Conservation (phyloP, 306 rosid species). For the Fragaria vesca region DNA sequence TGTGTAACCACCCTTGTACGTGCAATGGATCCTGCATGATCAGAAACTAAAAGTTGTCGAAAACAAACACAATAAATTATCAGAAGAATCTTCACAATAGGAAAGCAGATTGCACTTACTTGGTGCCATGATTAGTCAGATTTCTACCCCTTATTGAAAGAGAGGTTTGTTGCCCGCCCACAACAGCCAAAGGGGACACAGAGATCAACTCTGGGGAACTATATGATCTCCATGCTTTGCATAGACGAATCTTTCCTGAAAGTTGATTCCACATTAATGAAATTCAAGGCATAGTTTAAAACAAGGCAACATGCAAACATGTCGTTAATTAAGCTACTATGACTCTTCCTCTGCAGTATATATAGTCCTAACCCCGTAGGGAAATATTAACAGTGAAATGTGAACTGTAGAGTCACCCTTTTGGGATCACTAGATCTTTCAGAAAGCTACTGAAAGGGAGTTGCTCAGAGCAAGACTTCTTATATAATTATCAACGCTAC, state of each 20-base stretch:
- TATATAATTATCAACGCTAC: not conserved
- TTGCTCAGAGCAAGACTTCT: not conserved
- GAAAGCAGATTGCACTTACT: slow-evolving; percentile 41
- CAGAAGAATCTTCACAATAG: slow-evolving; percentile 17
- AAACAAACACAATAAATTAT: slow-evolving; percentile 17
- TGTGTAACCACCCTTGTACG: slow-evolving; percentile 58
- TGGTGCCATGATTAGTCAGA: slow-evolving; percentile 70
- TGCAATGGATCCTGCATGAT: slow-evolving; percentile 79
- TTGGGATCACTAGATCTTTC: not conserved
- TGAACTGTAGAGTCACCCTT: not conserved
- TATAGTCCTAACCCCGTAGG: not conserved
- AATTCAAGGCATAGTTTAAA: slow-evolving; percentile 16
- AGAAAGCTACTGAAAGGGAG: not conserved
- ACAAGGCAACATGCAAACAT: not conserved
- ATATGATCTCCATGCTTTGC: slow-evolving; percentile 71
- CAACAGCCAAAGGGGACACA: slow-evolving; percentile 82
- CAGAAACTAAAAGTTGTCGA: slow-evolving; percentile 16
- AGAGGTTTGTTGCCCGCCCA: slow-evolving; percentile 72
- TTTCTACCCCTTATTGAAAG: slow-evolving; percentile 73
- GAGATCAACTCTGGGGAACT: slow-evolving; percentile 79
- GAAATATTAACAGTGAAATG: not conserved
- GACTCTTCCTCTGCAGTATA: not conserved
- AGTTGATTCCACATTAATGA: slow-evolving; percentile 16
- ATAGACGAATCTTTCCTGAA: slow-evolving; percentile 67
- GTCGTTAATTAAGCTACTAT: not conserved